These are phyloP conservation scores for Malus sieversii DNA, from an alignment of 306 rosid species.

Conservation along the genomic window DNA sequence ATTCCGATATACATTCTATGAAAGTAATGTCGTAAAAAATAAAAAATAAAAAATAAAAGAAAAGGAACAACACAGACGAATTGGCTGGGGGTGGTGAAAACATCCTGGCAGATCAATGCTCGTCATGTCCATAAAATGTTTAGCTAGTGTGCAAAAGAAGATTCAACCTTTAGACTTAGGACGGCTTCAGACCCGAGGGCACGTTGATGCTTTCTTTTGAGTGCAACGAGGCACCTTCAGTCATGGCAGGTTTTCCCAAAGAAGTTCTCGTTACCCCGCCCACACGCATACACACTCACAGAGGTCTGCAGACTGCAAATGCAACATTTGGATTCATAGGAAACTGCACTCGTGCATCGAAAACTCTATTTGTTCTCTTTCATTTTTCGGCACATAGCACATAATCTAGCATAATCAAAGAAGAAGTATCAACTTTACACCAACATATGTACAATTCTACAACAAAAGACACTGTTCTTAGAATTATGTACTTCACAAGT, in stretches of 20 bases:
- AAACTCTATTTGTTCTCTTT: neutral
- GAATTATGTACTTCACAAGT: conserved; percentile 23
- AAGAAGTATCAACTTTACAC: neutral
- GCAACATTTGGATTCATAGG: neutral
- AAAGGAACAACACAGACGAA: neutral
- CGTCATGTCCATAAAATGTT: neutral
- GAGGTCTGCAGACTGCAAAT: neutral
- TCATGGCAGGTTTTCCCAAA: too few species aligned
- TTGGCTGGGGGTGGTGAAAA: neutral
- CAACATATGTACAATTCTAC: conserved; percentile 25
- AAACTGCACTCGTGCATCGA: neutral
- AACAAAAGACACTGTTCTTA: conserved; percentile 5
- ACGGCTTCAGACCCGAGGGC: neutral
- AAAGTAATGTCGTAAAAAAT: too few species aligned
- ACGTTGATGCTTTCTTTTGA: neutral
- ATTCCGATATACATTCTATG: too few species aligned
- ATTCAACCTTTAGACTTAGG: neutral
- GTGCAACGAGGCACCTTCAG: too few species aligned
- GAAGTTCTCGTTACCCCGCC: too few species aligned
- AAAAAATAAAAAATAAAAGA: too few species aligned
- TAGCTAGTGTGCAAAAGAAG: neutral
- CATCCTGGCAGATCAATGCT: neutral
- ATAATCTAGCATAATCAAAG: neutral
- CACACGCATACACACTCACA: neutral
- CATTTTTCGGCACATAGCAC: neutral